Percentiles rank a stretch among this genome's conserved stretches.
Conservation (phyloP, 108 stramenopile species). For the Conticribra weissflogii region DNA sequence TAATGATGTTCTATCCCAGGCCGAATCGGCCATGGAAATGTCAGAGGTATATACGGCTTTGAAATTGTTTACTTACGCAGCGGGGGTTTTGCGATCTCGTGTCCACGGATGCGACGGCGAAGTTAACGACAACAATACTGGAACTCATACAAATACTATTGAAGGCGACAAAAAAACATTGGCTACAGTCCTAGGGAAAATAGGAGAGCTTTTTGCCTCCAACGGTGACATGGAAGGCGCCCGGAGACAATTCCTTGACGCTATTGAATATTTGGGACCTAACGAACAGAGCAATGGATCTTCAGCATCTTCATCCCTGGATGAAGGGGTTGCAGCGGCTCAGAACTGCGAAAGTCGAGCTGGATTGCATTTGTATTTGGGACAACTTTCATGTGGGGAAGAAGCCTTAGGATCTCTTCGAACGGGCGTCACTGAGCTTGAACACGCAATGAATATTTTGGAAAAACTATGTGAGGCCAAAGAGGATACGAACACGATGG, state of each 20-base stretch:
- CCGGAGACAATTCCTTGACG: constrained; percentile 62
- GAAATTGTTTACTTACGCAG: constrained; percentile 39
- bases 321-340: constrained; percentile 12
- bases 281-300: background rate
- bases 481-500: constrained; percentile 15
- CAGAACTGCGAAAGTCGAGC: constrained; percentile 54
- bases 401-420: constrained; percentile 74
- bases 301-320: background rate
- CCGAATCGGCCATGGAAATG: constrained; percentile 51
- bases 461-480: constrained; percentile 16
- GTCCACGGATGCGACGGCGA: constrained; percentile 6
- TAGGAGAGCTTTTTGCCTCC: constrained; percentile 72
- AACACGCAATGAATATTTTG: constrained; percentile 40
- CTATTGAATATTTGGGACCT: constrained; percentile 54
- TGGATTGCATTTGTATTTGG: constrained; percentile 73
- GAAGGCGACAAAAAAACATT: constrained; percentile 40
- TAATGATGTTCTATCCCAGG: constrained; percentile 45
- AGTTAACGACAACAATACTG: background rate
- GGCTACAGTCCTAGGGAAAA: constrained; percentile 69
- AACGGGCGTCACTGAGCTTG: constrained; percentile 60
- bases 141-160: background rate
- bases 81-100: constrained; percentile 34
- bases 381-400: constrained; percentile 69
- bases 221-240: constrained; percentile 73
- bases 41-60: constrained; percentile 40